Evolutionary conservation across 2,329 filamentous ascomycete genomes (phyloP).

Genomic region (Hirsutella minnesotensis): DNA sequence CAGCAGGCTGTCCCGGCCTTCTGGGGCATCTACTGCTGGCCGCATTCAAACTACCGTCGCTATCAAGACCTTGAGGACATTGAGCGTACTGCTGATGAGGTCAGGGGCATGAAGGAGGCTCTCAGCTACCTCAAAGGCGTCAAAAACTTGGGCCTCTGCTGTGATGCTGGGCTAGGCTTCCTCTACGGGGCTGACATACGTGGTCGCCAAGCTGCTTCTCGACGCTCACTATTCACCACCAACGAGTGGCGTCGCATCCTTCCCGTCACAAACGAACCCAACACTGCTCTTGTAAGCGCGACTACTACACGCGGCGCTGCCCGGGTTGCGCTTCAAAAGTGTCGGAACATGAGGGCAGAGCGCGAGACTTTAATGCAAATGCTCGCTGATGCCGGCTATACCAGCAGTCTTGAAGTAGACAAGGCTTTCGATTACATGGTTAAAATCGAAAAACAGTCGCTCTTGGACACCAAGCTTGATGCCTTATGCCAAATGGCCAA

Average conservation of each 20-base stretch:
- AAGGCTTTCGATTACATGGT: constrained; percentile 23
- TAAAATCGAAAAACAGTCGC: constrained; percentile 18
- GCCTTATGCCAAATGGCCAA: too few species aligned
- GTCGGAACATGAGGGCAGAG: constrained; percentile 12
- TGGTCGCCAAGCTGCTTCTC: constrained; percentile 27
- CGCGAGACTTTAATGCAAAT: constrained; percentile 22
- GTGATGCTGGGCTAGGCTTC: constrained; percentile 58
- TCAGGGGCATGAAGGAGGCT: constrained; percentile 46
- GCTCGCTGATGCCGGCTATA: constrained; percentile 24
- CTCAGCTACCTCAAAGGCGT: constrained; percentile 43
- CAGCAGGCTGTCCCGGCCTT: constrained; percentile 44
- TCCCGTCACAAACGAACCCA: neutral
- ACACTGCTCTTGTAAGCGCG: constrained; percentile 7
- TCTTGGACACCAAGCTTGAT: constrained; percentile 20
- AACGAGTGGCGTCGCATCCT: constrained; percentile 12
- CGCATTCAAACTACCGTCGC: constrained; percentile 43
- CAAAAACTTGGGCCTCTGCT: constrained; percentile 52
- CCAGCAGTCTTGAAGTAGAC: constrained; percentile 12
- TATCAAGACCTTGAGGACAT: constrained; percentile 47
- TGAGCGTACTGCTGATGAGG: constrained; percentile 53
- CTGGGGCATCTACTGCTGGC: constrained; percentile 57
- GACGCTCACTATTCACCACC: constrained; percentile 22
- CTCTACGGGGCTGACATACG: constrained; percentile 49
- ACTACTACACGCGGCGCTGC: neutral
- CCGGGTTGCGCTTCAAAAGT: neutral